Conservation (phyloP, 1,284 basidiomycete species). For the Caloboletus inedulis region DNA sequence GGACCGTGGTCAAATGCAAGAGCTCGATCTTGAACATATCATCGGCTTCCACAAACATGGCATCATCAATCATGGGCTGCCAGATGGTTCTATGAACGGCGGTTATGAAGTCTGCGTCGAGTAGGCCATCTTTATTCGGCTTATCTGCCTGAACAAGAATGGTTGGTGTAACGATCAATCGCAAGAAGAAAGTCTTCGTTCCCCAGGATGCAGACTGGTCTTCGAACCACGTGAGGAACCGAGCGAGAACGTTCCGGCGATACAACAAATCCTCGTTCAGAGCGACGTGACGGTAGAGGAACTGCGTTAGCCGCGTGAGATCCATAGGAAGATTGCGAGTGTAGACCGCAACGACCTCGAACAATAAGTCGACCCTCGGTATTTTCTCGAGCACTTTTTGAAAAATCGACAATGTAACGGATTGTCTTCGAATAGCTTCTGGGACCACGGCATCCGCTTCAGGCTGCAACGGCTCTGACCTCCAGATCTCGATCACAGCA, state of each 20-base stretch:
- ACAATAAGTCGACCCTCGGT: constrained; percentile 82
- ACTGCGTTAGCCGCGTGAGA: constrained; percentile 77
- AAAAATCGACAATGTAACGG: constrained; percentile 75
- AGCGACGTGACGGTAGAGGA: constrained; percentile 87
- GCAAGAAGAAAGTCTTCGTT: constrained; percentile 86
- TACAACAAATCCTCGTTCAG: constrained; percentile 60
- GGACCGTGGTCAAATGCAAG: constrained; percentile 85
- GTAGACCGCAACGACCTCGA: constrained; percentile 85
- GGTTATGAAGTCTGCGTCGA: constrained; percentile 70
- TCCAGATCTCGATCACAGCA: constrained; percentile 73
- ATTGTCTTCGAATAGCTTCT: constrained; percentile 62
- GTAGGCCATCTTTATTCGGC: constrained; percentile 51
- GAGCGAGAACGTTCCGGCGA: constrained; percentile 79
- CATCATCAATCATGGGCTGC: constrained; percentile 68
- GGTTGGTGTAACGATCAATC: constrained; percentile 87
- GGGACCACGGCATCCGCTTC: constrained; percentile 48
- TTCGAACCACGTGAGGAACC: constrained; percentile 85
- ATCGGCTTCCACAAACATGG: constrained; percentile 60
- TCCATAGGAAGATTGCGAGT: constrained; percentile 83
- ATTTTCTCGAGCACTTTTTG: constrained; percentile 64
- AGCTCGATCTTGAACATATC: constrained; percentile 90
- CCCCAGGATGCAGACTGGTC: constrained; percentile 64
- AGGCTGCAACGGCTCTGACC: constrained; percentile 47
- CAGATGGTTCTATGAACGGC: constrained; percentile 77
- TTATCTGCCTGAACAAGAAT: constrained; percentile 75